phyloP scores from a whole-genome alignment of 1,284 basidiomycete species.

The Fomitopsis betulina region DNA sequence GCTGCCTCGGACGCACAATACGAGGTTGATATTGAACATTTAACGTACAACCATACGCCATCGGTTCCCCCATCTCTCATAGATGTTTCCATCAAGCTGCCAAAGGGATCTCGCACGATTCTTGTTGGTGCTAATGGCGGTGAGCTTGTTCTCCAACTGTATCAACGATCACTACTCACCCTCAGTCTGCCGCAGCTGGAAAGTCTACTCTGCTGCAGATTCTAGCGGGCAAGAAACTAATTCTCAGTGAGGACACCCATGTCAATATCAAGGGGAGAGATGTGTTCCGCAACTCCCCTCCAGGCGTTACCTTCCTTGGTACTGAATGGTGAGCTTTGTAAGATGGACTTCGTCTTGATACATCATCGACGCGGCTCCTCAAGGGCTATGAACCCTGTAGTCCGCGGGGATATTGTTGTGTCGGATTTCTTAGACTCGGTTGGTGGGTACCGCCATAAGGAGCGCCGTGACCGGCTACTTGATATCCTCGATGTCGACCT shows the following conservation, averaged over 20 bases:
- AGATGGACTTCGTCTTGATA: background rate
- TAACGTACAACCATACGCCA: constrained; percentile 61
- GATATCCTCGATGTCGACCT: constrained; percentile 94
- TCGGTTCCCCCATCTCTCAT: constrained; percentile 46
- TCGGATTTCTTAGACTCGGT: constrained; percentile 92
- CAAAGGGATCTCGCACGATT: constrained; percentile 75
- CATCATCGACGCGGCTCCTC: too few relatives aligned
- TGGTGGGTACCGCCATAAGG: constrained; percentile 92
- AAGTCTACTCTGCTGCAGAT: constrained; percentile 96
- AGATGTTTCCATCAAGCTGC: constrained; percentile 64
- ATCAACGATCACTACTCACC: background rate
- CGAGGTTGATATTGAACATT: constrained; percentile 48
- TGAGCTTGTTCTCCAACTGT: constrained; percentile 25
- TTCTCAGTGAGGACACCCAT: constrained; percentile 52
- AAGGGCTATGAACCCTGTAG: constrained; percentile 96
- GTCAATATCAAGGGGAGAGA: constrained; percentile 77
- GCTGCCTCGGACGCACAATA: background rate
- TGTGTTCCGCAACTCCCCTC: constrained; percentile 74
- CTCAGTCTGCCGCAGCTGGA: constrained; percentile 52
- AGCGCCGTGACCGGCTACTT: constrained; percentile 80
- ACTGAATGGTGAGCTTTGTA: constrained; percentile 70
- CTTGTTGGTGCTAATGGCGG: constrained; percentile 92
- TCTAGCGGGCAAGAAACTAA: constrained; percentile 88
- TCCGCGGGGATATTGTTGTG: constrained; percentile 87
- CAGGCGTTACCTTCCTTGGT: constrained; percentile 87